A percentile compares a stretch with the other conserved stretches of the same genome.
Evolutionary conservation across 305 asterid species (phyloP).

Genomic region (Plantago coronopus): DNA sequence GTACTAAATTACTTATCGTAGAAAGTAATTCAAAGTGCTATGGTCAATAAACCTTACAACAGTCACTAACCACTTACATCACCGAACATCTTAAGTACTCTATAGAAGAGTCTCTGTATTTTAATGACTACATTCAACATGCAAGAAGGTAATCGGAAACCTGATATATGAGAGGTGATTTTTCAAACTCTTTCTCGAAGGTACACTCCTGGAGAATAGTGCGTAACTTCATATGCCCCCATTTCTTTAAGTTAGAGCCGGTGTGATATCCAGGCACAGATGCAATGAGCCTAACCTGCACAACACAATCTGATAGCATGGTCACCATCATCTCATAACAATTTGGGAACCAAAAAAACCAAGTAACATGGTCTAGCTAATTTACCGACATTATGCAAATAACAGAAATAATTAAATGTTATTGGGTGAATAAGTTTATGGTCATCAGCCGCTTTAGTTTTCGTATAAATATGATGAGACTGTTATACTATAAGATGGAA

Average conservation of each 20-base stretch:
- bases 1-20: background rate
- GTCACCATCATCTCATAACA: constrained; percentile 15
- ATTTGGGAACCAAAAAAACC: constrained; percentile 9
- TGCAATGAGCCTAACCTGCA: constrained; percentile 91
- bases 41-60: no score
- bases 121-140: background rate
- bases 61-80: no score
- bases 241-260: constrained; percentile 71
- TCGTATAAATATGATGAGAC: no score
- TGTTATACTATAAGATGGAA: background rate
- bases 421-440: no score
- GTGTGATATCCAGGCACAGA: constrained; percentile 96
- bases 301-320: constrained; percentile 16
- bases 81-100: no score
- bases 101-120: no score
- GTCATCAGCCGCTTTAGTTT: no score
- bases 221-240: constrained; percentile 99
- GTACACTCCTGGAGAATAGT: constrained; percentile 80
- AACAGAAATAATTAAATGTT: no score
- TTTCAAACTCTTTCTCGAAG: constrained; percentile 70
- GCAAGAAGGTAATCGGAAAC: constrained; percentile 33
- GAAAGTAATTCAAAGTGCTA: constrained; percentile 2
- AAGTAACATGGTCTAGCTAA: background rate
- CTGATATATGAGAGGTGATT: constrained; percentile 91
- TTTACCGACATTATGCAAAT: constrained; percentile 2